phyloP scores from a whole-genome alignment of 345 rosid species.

The Dimocarpus longan region DNA sequence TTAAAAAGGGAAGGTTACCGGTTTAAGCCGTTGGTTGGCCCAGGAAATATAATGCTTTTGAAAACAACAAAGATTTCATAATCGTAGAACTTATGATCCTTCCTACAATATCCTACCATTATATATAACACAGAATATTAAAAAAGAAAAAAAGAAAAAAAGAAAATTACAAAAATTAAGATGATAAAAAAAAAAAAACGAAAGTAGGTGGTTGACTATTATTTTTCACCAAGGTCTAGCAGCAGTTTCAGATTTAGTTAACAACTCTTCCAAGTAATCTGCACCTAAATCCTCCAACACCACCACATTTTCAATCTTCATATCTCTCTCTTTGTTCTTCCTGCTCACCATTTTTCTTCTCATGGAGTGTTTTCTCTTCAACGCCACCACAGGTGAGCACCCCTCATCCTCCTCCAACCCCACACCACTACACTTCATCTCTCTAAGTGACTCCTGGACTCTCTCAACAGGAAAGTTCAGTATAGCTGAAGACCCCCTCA shows the following conservation, averaged over 20 bases:
- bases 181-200: background rate
- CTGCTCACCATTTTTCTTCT: slow-evolving; percentile 51
- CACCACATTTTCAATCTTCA: slow-evolving; percentile 49
- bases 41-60: background rate
- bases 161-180: background rate
- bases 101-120: background rate
- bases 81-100: background rate
- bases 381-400: slow-evolving; percentile 85
- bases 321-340: slow-evolving; percentile 42
- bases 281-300: slow-evolving; percentile 84
- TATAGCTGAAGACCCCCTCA: slow-evolving; percentile 62
- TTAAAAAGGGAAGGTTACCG: slow-evolving; percentile 4
- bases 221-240: slow-evolving; percentile 29
- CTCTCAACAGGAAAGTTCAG: slow-evolving; percentile 71
- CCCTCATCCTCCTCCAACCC: slow-evolving; percentile 45
- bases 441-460: slow-evolving; percentile 66
- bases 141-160: background rate
- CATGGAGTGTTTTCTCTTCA: slow-evolving; percentile 81
- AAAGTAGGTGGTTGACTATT: background rate
- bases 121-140: background rate
- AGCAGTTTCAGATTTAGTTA: slow-evolving; percentile 43
- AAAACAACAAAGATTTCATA: background rate
- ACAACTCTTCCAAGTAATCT: slow-evolving; percentile 69
- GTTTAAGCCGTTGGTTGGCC: background rate
- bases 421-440: slow-evolving; percentile 40